phyloP scores from a whole-genome alignment of 208 protist genomes.

The Trypanosoma melophagium region DNA sequence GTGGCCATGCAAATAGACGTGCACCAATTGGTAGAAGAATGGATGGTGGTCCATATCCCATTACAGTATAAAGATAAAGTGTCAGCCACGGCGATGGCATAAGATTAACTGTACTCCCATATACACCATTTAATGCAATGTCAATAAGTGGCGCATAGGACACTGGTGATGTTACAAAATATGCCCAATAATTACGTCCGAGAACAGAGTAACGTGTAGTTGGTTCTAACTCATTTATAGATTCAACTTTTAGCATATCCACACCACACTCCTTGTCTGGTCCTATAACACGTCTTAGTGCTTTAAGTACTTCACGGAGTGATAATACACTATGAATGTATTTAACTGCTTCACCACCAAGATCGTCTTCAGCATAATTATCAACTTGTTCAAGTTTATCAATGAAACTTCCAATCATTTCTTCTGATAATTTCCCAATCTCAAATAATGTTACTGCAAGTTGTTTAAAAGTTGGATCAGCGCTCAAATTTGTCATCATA shows the following conservation, averaged over 20 bases:
- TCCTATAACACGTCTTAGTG: constrained; percentile 44
- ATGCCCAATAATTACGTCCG: constrained; percentile 87
- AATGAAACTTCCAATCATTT: constrained; percentile 78
- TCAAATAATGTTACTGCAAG: constrained; percentile 92
- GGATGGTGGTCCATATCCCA: constrained; percentile 52
- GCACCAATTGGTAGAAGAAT: constrained; percentile 73
- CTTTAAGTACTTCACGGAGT: constrained; percentile 68
- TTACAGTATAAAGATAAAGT: constrained; percentile 63
- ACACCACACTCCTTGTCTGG: constrained; percentile 56
- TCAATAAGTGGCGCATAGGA: constrained; percentile 69
- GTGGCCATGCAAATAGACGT: constrained; percentile 56
- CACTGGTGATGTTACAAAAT: constrained; percentile 63
- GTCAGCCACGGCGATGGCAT: constrained; percentile 85
- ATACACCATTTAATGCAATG: constrained; percentile 70
- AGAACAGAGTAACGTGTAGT: constrained; percentile 85
- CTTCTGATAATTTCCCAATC: constrained; percentile 81
- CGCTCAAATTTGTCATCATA: constrained; percentile 97
- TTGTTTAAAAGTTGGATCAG: constrained; percentile 83
- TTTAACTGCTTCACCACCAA: constrained; percentile 83
- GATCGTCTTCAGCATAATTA: constrained; percentile 28
- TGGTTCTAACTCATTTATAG: constrained; percentile 88
- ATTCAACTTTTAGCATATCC: constrained; percentile 87
- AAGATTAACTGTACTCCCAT: constrained; percentile 76
- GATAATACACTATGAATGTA: constrained; percentile 85
- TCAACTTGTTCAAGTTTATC: constrained; percentile 66